Evolutionary conservation across 805 yeast species (phyloP).

Genomic region (Candida nemodendra): DNA sequence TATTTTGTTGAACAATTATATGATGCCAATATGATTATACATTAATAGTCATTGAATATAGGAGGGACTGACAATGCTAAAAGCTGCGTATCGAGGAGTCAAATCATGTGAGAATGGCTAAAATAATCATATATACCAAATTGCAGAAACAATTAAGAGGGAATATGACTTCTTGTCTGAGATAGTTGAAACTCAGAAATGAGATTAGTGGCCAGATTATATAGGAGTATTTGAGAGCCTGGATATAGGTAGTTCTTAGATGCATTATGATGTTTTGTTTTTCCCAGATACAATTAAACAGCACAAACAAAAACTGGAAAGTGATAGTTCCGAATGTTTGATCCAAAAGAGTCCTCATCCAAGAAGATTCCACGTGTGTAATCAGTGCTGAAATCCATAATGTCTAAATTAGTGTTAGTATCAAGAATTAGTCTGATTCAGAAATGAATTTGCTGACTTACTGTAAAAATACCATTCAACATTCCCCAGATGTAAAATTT

Average conservation of each 20-base stretch:
- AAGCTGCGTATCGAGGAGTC: background rate
- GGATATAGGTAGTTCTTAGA: constrained; percentile 40
- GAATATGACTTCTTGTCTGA: constrained; percentile 51
- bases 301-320: constrained; percentile 51
- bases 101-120: constrained; percentile 36
- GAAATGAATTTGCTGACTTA: constrained; percentile 21
- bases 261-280: constrained; percentile 34
- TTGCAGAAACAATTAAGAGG: constrained; percentile 58
- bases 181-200: constrained; percentile 44
- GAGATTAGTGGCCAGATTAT: constrained; percentile 62
- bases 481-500: constrained; percentile 63
- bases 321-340: constrained; percentile 54
- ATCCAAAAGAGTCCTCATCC: constrained; percentile 47
- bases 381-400: constrained; percentile 54
- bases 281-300: constrained; percentile 57
- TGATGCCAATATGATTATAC: no score
- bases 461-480: constrained; percentile 53
- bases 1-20: no score
- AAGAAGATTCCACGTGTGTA: constrained; percentile 33
- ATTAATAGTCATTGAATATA: no score
- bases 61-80: background rate
- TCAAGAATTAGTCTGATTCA: background rate
- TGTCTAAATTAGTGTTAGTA: constrained; percentile 10
- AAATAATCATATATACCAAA: constrained; percentile 53
- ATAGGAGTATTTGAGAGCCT: constrained; percentile 51